Base-by-base conservation (phyloP, 176 grass and related monocot species). In the Bothriochloa decipiens region DNA sequence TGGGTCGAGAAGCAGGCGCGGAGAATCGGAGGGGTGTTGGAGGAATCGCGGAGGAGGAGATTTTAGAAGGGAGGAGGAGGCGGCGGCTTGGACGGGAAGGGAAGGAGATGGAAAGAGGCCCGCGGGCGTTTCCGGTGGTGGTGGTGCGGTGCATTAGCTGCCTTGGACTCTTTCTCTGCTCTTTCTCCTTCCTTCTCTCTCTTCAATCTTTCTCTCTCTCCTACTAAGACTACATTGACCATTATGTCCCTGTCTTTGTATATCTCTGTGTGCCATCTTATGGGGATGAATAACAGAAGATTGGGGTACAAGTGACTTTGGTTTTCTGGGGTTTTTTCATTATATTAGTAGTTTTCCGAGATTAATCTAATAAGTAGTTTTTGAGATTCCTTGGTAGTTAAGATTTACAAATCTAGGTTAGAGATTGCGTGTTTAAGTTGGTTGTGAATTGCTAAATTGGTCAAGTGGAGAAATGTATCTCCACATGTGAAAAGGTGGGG, bases 91-190 rank as follows among this genome's bases (percentile, higher is more conserved):
- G 61, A 33, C 5, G 62, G 65, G 46, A 49, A 16, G 49, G 70
- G 46, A 47, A 49, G 46, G 4, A 18, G 75, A 81, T 46, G 53
- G 13, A 81, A 83, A 83, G 33, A 45, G 76, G 62, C 75, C 29
- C 29, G 46, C 83, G 88, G 22, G 53, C 53, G 55, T 60, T 90
- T 86, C 86, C 74, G 45, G 65, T 32, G 29, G 29, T 32, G 29
- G 29, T 32, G 29, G 29, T 32, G 29, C 29, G 29, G 29, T n/a
- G 53, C 55, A 33, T 85, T 89, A 66, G 26, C 70, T 83, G 72
- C 32, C 81, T 84, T 87, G 65, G 71, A 62, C 76, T 60, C 76
- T 37, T 14, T 20, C 17, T 58, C 70, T 46, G 22, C 6, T 46
- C 32, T 58, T 71, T 63, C 46, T 64, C 25, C 60, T 11, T 7